Conservation (phyloP, 371 early-diverging fungal species). For the Mortierella polycephala region DNA sequence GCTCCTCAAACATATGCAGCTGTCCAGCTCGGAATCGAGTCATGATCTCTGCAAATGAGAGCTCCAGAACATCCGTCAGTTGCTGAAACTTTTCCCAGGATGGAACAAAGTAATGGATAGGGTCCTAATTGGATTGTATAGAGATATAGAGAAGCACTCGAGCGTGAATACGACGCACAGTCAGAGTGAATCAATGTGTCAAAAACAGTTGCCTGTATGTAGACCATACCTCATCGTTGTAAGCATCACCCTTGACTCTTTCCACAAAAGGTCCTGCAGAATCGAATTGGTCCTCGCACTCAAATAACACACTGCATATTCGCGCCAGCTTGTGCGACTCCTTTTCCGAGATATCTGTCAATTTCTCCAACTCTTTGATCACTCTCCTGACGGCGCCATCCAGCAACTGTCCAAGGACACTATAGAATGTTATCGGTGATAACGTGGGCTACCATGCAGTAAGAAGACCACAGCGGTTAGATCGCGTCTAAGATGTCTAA, state of each 20-base stretch:
- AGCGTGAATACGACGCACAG: too few relatives aligned
- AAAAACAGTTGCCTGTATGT: background rate
- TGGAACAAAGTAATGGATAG: slow-evolving; percentile 53
- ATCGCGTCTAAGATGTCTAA: background rate
- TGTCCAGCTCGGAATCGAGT: slow-evolving; percentile 64
- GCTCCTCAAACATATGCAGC: slow-evolving; percentile 65
- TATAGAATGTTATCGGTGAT: slow-evolving; percentile 53
- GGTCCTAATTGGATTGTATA: slow-evolving; percentile 29
- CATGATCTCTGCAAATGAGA: slow-evolving; percentile 79
- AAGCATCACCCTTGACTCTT: slow-evolving; percentile 44
- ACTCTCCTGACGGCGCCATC: slow-evolving; percentile 58
- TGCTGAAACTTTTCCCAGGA: slow-evolving; percentile 70
- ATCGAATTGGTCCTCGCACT: slow-evolving; percentile 65
- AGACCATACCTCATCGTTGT: slow-evolving; percentile 46
- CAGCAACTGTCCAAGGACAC: slow-evolving; percentile 59
- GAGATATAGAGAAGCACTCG: background rate
- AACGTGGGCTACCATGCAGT: slow-evolving; percentile 47
- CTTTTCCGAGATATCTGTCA: slow-evolving; percentile 76
- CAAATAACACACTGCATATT: slow-evolving; percentile 61
- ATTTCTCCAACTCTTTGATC: slow-evolving; percentile 63
- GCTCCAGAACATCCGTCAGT: slow-evolving; percentile 71
- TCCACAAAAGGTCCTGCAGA: slow-evolving; percentile 56
- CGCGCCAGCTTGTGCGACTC: slow-evolving; percentile 72
- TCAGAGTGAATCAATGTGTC: background rate
- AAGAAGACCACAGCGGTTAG: background rate